Base-by-base conservation (phyloP, 2,329 filamentous ascomycete genomes). In the Ceratocystis ficicola region DNA sequence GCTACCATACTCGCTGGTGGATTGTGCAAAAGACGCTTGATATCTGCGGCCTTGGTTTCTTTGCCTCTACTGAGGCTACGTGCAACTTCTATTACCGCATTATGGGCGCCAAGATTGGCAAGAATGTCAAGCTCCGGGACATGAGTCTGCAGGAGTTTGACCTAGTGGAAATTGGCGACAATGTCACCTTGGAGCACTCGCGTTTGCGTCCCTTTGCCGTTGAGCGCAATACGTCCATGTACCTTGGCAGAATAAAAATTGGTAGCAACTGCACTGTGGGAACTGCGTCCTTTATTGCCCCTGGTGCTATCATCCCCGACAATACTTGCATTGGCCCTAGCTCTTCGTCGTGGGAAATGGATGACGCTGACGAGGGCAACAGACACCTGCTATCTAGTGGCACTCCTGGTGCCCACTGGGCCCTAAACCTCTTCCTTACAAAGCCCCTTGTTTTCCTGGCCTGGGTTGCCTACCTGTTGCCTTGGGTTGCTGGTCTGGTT, bases 1-100 rank as follows among this genome's bases (percentile, higher is more conserved):
- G 71, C 1, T 84, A 83, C 69, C 81, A 84, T 70, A 83, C 80
- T 0, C 75, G 80, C 7, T 84, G 82, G 82, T 84, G 82, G 82
- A 69, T 84, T 65, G 77, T 78, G 1, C 78, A 84, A 70, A 84
- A 84, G 73, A 77, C 78, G 22, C 73, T 80, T 2, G 75, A 76
- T 44, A 73, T 83, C 12, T 76, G 76, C 66, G 81, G 81, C 17
- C 76, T 74, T 66, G 80, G 81, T 0, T 66, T 78, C 41, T 82
- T 81, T 68, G 71, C 70, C 25, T 68, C 73, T 62, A 75, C 73
- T 57, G 76, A 80, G 60, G 73, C 69, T 44, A 76, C 76, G 0
- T 72, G 74, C 4, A 70, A 76, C 7, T 67, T 78, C 0, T 84
- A 83, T 72, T 79, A 76, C 68, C 77, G 80, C 3, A 71, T 82